Percentiles rank a stretch among this genome's conserved stretches.
Conservation (phyloP, 2,329 filamentous ascomycete genomes). For the Xylaria sp. region DNA sequence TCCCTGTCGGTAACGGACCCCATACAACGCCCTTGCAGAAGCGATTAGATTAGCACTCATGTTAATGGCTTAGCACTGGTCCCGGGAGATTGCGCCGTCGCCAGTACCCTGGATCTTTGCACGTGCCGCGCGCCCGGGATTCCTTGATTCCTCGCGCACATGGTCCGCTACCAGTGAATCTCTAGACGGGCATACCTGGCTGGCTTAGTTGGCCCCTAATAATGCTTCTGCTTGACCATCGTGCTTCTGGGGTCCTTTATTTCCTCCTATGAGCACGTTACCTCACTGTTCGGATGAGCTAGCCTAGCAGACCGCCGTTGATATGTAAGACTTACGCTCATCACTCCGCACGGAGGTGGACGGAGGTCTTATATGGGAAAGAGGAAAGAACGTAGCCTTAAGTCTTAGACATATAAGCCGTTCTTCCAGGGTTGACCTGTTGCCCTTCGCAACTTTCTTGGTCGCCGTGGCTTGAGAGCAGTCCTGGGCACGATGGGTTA, state of each 20-base stretch:
- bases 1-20: conserved; percentile 26
- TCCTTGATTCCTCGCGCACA: conserved; percentile 26
- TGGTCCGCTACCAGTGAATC: conserved; percentile 26
- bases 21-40: conserved; percentile 23
- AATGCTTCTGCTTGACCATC: conserved; percentile 27
- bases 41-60: not conserved
- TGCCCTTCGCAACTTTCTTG: conserved; percentile 10
- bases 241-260: conserved; percentile 20
- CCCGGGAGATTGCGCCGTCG: conserved; percentile 22
- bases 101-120: conserved; percentile 23
- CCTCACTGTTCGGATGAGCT: conserved; percentile 16
- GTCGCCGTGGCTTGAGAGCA: conserved; percentile 23
- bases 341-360: conserved; percentile 16
- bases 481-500: conserved; percentile 41
- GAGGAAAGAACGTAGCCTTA: conserved; percentile 1
- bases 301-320: conserved; percentile 12
- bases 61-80: conserved; percentile 8
- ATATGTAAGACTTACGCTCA: conserved; percentile 13
- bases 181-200: conserved; percentile 13
- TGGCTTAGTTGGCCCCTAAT: conserved; percentile 13
- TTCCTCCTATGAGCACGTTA: conserved; percentile 38
- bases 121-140: conserved; percentile 23
- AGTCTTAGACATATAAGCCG: conserved; percentile 34
- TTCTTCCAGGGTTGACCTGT: conserved; percentile 3
- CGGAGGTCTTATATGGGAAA: not conserved